These are phyloP conservation scores for Glycyrrhiza uralensis DNA, from an alignment of 306 rosid species.

Conservation along the genomic window DNA sequence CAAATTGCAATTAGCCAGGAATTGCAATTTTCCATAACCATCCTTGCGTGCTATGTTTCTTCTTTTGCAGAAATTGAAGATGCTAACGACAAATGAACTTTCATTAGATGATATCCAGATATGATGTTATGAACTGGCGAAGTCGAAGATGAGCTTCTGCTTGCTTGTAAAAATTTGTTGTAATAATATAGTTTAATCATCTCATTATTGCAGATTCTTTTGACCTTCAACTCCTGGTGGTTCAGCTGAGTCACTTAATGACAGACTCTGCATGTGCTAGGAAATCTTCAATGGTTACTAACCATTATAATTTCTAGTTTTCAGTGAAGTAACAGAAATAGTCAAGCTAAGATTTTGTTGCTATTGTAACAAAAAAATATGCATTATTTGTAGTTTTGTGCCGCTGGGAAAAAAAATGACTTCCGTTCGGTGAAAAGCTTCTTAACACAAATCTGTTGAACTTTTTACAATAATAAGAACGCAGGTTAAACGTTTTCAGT, in stretches of 20 bases:
- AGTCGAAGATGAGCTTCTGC: conserved; percentile 21
- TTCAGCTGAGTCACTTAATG: not conserved
- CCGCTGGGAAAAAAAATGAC: not conserved
- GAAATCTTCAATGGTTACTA: conserved; percentile 1
- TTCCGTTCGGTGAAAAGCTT: not conserved
- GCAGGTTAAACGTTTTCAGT: too few species aligned
- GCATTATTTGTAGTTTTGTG: not conserved
- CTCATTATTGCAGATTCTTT: conserved; percentile 26
- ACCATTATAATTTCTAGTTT: not conserved
- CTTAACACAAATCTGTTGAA: not conserved
- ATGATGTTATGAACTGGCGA: conserved; percentile 37
- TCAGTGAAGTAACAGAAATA: not conserved
- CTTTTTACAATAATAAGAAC: too few species aligned
- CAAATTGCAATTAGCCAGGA: not conserved
- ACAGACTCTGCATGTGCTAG: conserved; percentile 16
- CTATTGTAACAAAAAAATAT: not conserved
- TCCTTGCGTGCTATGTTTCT: not conserved
- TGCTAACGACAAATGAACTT: conserved; percentile 62
- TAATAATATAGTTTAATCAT: conserved; percentile 22
- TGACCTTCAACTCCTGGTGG: not conserved
- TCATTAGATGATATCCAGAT: conserved; percentile 86
- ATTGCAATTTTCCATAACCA: conserved; percentile 10
- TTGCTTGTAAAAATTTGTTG: conserved; percentile 21
- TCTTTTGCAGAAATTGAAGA: conserved; percentile 70
- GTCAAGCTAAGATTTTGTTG: not conserved